phyloP scores from a whole-genome alignment of 139 green algal species.

The Deuterostichococcus epilithicus region DNA sequence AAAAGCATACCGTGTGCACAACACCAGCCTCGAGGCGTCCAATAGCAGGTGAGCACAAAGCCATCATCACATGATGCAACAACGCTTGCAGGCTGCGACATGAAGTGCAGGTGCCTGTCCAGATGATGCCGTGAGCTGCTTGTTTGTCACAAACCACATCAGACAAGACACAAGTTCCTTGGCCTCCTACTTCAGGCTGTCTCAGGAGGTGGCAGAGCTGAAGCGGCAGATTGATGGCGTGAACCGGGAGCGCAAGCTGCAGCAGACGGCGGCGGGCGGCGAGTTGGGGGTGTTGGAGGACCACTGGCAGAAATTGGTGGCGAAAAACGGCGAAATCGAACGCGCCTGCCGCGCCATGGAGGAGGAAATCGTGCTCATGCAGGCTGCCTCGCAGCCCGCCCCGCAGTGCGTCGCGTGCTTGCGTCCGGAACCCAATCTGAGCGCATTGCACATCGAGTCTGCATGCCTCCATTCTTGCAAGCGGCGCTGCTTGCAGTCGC shows the following conservation, averaged over 20 bases:
- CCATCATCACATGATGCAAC: neutral
- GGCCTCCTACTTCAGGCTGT: slow-evolving; percentile 2
- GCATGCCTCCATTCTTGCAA: too few species aligned
- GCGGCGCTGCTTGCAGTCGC: too few species aligned
- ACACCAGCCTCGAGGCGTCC: slow-evolving; percentile 24
- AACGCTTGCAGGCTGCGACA: neutral
- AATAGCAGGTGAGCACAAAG: slow-evolving; percentile 10
- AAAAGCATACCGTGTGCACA: slow-evolving; percentile 54
- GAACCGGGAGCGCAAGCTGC: slow-evolving; percentile 80
- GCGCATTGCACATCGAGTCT: neutral
- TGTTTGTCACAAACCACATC: neutral
- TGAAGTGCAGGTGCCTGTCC: neutral
- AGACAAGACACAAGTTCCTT: neutral
- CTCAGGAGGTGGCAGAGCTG: slow-evolving; percentile 2
- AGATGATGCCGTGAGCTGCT: neutral
- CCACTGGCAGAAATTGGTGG: slow-evolving; percentile 42
- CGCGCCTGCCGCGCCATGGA: slow-evolving; percentile 45
- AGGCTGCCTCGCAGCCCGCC: neutral
- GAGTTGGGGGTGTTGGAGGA: slow-evolving; percentile 31
- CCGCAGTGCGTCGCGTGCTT: neutral
- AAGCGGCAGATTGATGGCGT: slow-evolving; percentile 42
- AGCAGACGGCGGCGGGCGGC: slow-evolving; percentile 47
- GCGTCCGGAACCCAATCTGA: neutral
- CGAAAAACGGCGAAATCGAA: slow-evolving; percentile 65
- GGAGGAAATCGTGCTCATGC: slow-evolving; percentile 23